Conservation (phyloP, 169 alveolate genomes). For the Plasmodium adleri region DNA sequence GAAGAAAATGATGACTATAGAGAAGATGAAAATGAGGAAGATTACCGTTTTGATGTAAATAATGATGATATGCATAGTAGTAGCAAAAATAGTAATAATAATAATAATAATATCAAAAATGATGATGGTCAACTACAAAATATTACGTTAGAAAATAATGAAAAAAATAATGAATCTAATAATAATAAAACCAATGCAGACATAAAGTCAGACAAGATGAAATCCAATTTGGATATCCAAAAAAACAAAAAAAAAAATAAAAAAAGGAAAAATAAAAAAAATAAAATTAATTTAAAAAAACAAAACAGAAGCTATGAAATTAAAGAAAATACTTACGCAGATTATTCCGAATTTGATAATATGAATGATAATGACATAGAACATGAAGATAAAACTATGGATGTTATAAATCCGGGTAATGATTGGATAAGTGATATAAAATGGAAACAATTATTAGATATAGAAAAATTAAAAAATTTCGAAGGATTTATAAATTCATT, state of each 20-base stretch:
- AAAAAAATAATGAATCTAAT: too few species aligned
- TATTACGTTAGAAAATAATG: neutral
- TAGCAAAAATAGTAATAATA: too few species aligned
- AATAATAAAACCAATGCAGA: too few species aligned
- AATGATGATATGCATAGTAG: too few species aligned
- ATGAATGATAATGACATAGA: constrained; percentile 14
- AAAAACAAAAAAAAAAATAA: constrained; percentile 20
- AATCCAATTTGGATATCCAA: too few species aligned
- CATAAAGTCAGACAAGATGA: too few species aligned
- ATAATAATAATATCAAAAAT: neutral
- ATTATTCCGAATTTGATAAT: constrained; percentile 27
- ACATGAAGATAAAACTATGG: constrained; percentile 33
- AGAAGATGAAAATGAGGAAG: neutral
- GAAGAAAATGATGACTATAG: neutral
- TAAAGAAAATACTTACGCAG: constrained; percentile 18
- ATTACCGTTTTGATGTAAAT: too few species aligned
- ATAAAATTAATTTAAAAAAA: constrained; percentile 22
- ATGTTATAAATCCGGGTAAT: constrained; percentile 66
- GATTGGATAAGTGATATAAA: constrained; percentile 75
- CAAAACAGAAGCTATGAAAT: constrained; percentile 16
- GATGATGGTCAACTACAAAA: constrained; percentile 3
- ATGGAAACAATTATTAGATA: constrained; percentile 61
- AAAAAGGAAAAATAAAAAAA: constrained; percentile 26
- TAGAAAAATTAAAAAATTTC: constrained; percentile 71
- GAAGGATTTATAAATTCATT: constrained; percentile 75